A percentile compares a stretch with the other conserved stretches of the same genome.
Conservation (phyloP, 2,329 filamentous ascomycete species). For the Neopestalotiopsis clavispora region DNA sequence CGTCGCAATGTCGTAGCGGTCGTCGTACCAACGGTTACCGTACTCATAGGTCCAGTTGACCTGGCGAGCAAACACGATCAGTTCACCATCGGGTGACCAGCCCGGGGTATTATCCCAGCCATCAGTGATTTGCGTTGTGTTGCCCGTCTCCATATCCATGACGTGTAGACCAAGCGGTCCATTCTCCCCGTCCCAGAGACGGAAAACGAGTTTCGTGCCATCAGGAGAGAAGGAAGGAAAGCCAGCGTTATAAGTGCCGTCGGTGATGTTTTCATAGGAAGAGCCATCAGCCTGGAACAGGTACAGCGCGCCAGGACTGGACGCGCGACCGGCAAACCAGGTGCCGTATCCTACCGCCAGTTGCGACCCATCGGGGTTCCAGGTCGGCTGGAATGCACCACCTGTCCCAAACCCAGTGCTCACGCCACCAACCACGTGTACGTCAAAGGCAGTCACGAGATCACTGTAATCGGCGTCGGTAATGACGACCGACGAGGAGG, state of each 20-base stretch:
- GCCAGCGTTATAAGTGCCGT: slow-evolving; percentile 37
- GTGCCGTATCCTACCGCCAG: slow-evolving; percentile 43
- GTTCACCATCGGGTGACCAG: slow-evolving; percentile 43
- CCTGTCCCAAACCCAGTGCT: slow-evolving; percentile 32
- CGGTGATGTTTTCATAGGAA: background rate
- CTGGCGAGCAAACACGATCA: slow-evolving; percentile 44
- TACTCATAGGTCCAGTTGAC: slow-evolving; percentile 23
- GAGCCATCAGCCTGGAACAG: background rate
- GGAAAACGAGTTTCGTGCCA: slow-evolving; percentile 41
- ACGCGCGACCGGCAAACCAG: slow-evolving; percentile 43
- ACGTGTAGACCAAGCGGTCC: slow-evolving; percentile 37
- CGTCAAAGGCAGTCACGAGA: slow-evolving; percentile 22
- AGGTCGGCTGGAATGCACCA: slow-evolving; percentile 46
- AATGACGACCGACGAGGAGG: slow-evolving; percentile 37
- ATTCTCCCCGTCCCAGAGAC: slow-evolving; percentile 26
- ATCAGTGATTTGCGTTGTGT: slow-evolving; percentile 36
- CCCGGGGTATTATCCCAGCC: slow-evolving; percentile 43
- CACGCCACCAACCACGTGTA: slow-evolving; percentile 26
- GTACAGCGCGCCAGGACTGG: background rate
- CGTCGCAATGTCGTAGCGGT: slow-evolving; percentile 45
- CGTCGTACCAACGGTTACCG: slow-evolving; percentile 29
- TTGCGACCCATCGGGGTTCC: slow-evolving; percentile 41
- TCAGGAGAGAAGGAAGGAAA: slow-evolving; percentile 45
- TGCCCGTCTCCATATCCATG: slow-evolving; percentile 31
- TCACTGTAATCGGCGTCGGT: slow-evolving; percentile 34